These are phyloP conservation scores for Ballota nigra DNA, from an alignment of 257 asterid genomes.

Conservation along the genomic window DNA sequence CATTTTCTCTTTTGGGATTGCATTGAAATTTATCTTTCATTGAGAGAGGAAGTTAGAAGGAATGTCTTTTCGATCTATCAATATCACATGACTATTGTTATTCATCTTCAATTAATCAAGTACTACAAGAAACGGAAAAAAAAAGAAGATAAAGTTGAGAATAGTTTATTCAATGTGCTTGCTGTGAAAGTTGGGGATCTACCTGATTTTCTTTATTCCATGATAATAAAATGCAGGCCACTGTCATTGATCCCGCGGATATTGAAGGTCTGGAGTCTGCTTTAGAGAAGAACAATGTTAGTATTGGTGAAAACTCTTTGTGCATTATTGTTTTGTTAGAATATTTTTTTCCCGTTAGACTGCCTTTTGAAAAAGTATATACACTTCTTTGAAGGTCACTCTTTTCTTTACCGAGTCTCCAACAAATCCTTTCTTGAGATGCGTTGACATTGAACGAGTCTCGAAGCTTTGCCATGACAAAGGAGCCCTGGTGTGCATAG, in stretches of 20 bases:
- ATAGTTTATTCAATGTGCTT: neutral
- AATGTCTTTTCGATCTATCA: neutral
- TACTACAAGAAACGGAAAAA: neutral
- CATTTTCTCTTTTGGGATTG: slow-evolving; percentile 5
- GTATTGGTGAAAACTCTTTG: slow-evolving; percentile 22
- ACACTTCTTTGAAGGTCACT: slow-evolving; percentile 56
- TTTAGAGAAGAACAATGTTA: slow-evolving; percentile 58
- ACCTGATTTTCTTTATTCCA: slow-evolving; percentile 24
- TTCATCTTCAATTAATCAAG: neutral
- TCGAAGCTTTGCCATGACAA: slow-evolving; percentile 85
- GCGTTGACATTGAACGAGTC: slow-evolving; percentile 88
- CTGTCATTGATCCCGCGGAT: slow-evolving; percentile 95
- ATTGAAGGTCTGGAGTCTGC: slow-evolving; percentile 77
- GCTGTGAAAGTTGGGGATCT: slow-evolving; percentile 12
- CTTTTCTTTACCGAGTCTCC: slow-evolving; percentile 93
- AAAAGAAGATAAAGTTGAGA: neutral
- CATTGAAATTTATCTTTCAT: neutral
- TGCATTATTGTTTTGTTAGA: slow-evolving; percentile 9
- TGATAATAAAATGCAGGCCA: slow-evolving; percentile 54
- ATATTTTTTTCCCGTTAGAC: slow-evolving; percentile 3
- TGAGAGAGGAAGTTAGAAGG: neutral
- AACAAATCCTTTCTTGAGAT: slow-evolving; percentile 87
- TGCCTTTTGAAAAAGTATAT: neutral
- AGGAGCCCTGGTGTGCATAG: slow-evolving; percentile 79
- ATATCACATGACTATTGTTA: neutral